A percentile compares a stretch with the other conserved stretches of the same genome.
These are phyloP conservation scores for Hanseniaspora vineae DNA, from an alignment of 805 yeast genomes.

Conservation along the genomic window DNA sequence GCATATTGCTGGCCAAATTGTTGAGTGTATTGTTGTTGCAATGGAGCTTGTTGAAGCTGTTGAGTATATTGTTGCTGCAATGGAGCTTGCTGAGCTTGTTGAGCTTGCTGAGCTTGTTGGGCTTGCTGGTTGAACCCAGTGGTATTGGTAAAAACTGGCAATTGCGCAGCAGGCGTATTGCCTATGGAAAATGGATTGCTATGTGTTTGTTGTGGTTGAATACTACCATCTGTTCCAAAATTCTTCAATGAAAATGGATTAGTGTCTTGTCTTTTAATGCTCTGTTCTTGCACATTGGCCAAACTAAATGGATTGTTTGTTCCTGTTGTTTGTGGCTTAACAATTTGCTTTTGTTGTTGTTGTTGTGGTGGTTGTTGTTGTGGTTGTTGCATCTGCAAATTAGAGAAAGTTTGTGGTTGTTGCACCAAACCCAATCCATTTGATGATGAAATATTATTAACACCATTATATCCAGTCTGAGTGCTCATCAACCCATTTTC, in stretches of 20 bases:
- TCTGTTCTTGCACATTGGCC: constrained; percentile 15
- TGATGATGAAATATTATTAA: no score
- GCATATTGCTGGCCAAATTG: no score
- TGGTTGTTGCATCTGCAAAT: constrained; percentile 4
- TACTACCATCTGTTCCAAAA: constrained; percentile 1
- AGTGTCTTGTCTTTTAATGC: constrained; percentile 8
- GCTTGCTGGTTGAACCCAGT: constrained; percentile 4
- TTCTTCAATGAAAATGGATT: constrained; percentile 8
- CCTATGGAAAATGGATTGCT: constrained; percentile 5
- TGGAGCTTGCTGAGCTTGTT: not conserved
- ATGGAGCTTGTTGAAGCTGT: no score
- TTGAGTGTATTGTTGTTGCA: constrained; percentile 1
- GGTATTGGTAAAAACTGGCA: constrained; percentile 2
- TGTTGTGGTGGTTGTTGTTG: constrained; percentile 4
- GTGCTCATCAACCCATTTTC: constrained; percentile 1
- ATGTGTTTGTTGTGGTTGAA: not conserved
- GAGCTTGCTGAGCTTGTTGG: constrained; percentile 2
- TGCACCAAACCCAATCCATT: no score
- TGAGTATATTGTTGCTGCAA: constrained; percentile 5
- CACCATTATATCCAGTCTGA: no score
- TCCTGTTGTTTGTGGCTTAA: constrained; percentile 15
- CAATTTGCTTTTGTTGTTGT: constrained; percentile 1
- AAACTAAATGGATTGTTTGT: constrained; percentile 28
- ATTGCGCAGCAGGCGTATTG: not conserved
- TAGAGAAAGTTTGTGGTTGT: no score